Evolutionary conservation across 345 rosid genomes (phyloP).

Genomic region (Eucalyptus curtisii): DNA sequence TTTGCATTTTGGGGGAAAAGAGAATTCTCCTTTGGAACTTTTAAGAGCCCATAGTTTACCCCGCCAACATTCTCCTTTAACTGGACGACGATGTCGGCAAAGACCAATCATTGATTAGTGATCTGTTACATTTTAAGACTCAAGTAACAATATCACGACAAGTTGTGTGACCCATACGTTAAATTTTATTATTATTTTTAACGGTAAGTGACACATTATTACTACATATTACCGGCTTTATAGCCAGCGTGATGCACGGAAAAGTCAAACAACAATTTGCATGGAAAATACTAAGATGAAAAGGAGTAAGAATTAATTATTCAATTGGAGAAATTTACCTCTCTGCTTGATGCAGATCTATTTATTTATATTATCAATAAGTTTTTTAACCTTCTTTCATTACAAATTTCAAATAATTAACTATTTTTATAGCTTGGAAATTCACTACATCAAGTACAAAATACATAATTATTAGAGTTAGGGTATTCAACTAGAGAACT

Average conservation of each 20-base stretch:
- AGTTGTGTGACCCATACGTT: background rate
- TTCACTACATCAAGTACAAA: background rate
- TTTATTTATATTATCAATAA: no score
- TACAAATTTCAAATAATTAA: background rate
- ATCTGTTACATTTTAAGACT: background rate
- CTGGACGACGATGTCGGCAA: background rate
- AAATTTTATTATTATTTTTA: no score
- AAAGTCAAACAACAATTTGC: background rate
- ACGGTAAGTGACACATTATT: background rate
- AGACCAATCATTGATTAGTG: background rate
- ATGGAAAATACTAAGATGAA: background rate
- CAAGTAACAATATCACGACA: background rate
- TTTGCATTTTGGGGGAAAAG: background rate
- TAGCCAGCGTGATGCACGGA: background rate
- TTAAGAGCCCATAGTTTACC: background rate
- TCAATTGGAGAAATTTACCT: background rate
- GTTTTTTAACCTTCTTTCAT: background rate
- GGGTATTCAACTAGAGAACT: background rate
- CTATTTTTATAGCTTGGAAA: background rate
- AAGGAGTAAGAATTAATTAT: background rate
- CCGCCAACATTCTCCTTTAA: background rate
- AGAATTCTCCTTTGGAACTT: background rate
- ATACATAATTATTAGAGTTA: background rate
- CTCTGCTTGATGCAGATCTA: background rate
- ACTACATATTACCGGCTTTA: background rate